phyloP scores from a whole-genome alignment of 176 grass and related monocot genomes.

The Musa schizocarpa region DNA sequence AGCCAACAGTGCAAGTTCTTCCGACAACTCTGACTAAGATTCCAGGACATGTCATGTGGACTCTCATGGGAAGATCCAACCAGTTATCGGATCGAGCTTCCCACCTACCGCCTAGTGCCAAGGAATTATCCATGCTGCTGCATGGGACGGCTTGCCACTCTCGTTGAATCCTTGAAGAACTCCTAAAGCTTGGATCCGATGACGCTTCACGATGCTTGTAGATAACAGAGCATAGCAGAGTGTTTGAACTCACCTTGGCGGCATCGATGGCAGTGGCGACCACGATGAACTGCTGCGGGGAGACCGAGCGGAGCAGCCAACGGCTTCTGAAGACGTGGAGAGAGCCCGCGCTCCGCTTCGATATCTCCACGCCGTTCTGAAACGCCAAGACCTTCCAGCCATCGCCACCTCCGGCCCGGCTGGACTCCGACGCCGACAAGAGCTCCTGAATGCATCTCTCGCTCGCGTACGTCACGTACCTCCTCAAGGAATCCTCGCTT shows the following conservation, averaged over 20 bases:
- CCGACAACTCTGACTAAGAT: too few species aligned
- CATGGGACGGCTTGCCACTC: too few species aligned
- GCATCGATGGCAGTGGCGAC: slow-evolving; percentile 89
- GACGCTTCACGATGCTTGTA: too few species aligned
- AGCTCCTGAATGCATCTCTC: slow-evolving; percentile 99
- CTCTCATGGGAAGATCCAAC: too few species aligned
- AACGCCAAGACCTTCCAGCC: slow-evolving; percentile 86
- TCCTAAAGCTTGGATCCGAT: too few species aligned
- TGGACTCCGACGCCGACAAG: slow-evolving; percentile 68
- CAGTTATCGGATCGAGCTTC: too few species aligned
- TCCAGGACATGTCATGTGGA: too few species aligned
- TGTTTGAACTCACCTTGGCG: slow-evolving; percentile 51
- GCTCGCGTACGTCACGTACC: slow-evolving; percentile 86
- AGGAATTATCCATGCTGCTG: too few species aligned
- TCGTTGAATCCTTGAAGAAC: too few species aligned
- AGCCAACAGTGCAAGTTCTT: too few species aligned
- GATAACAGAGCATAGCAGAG: too few species aligned
- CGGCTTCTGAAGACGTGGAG: slow-evolving; percentile 74
- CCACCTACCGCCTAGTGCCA: too few species aligned
- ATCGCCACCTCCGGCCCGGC: slow-evolving; percentile 25
- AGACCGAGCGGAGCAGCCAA: slow-evolving; percentile 72
- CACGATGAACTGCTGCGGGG: slow-evolving; percentile 81
- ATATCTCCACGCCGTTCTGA: slow-evolving; percentile 86
- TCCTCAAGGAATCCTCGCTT: slow-evolving; percentile 76
- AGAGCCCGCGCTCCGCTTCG: slow-evolving; percentile 43